Evolutionary conservation across 2,329 filamentous ascomycete species (phyloP), one percentile per base, ranked within the genome.

Genomic region (Diaporthe amygdali): DNA sequence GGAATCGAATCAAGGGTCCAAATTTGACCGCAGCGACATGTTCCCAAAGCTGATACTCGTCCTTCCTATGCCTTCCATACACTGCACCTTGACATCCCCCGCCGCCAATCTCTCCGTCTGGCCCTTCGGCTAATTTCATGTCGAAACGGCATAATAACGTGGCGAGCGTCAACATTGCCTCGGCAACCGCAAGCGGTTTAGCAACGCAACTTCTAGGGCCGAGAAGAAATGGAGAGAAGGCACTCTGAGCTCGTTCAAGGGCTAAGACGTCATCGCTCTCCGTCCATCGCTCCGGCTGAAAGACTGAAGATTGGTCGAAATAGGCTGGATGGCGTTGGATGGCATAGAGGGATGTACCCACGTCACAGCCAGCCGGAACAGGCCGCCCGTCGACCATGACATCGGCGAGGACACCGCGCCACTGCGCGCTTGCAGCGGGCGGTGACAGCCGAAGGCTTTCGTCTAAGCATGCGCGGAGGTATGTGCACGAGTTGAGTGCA

Each of bases 21-120:
- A 30, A 30, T n/a, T 61, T 61, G 39, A 61, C 56, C 2, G 56
- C 56, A 17, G 56, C 56, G 9, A 61, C 56, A 3, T 61, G 56
- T 46, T 61, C 56, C 56, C 56, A 61, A 61, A 61, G 37, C 56
- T 61, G 56, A 32, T 61, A 61, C 39, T 61, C 56, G 5, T 61
- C 56, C 20, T 46, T 61, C 10, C 30, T 46, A 6, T 17, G 39
- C 39, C 56, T 61, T 46, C 56, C 56, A 61, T 46, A 22, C 17
- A 32, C 25, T 32, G 56, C 56, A 6, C 25, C 39, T 8, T 10
- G 15, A 10, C 4, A 25, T 46, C 56, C 56, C 5, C 56, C 56
- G 7, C 56, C 44, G 37, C 56, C 56, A 10, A 46, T 39, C 17
- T 61, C 56, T 25, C 56, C 56, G 5, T 61, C 56, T 5, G 39